Base-by-base conservation (phyloP, 2,329 filamentous ascomycete genomes). In the Nannizziopsis barbatae region DNA sequence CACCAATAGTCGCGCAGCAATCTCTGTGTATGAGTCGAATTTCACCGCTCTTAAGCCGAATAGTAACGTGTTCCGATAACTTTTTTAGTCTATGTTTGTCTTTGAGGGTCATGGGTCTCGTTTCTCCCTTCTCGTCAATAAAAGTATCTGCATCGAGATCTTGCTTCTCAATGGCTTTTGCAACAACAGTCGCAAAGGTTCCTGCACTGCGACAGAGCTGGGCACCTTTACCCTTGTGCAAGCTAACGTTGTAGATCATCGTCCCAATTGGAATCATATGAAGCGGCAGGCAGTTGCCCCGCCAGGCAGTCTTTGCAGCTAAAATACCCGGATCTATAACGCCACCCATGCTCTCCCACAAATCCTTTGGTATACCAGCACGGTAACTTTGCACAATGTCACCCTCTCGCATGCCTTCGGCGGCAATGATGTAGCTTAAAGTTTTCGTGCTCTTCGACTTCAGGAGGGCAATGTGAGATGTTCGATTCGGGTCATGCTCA, bases 261-360 rank as follows among this genome's bases (percentile, higher is more conserved):
- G 88, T 95, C n/a, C 92, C 90, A 35, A 95, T 77, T 1, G 92
- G 93, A 52, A 98, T 85, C 82, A 98, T 92, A 68, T 94, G 86
- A 63, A 98, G 74, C 11, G 92, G 92, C 57, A 98, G 70, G 64
- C 92, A 98, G 67, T 98, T 98, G 48, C 92, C 92, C 60, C 87
- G 79, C 72, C 89, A 89, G 1, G 88, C 89, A 18, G 93, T 98
- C 71, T 86, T 92, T 27, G 92, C 86, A 6, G 93, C 92, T 53
- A 98, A 71, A 65, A 98, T 86, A 83, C 93, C 93, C 9, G 90
- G 88, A 74, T 98, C 92, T 44, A 95, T 77, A 37, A 83, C 72
- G 57, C 92, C 90, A 52, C 92, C 92, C 89, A 98, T 96, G 62
- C 82, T 88, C 44, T 84, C 81, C 60, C 95, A 76, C 49, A 98